Evolutionary conservation across 352 stramenopile genomes (phyloP), one percentile per base, ranked within the genome.

Genomic region (Phytophthora europaea): DNA sequence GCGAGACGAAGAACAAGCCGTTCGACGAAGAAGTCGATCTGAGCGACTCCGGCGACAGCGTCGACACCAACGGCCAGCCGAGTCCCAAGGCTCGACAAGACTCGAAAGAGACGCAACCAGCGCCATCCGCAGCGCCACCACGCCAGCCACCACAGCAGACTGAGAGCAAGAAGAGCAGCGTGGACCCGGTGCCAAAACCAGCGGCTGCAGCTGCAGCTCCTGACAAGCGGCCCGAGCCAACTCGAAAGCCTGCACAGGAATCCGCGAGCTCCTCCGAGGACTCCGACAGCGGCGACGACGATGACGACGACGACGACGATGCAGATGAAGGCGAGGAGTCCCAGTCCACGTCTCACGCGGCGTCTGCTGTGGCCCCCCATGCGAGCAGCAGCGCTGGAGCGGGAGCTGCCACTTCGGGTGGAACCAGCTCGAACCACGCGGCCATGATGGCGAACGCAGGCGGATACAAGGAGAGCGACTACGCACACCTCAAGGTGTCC

Each of bases 381-480:
- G 43, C 56, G 20, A 53, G 51, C 20, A 58, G 40, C 40, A 58
- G 55, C 18, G 51, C 58, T 70, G 62, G 61, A n/a, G 20, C 63
- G 28, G 69, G 56, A 13, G 60, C 61, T 66, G 67, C 51, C 10
- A 63, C 58, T 16, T 48, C 23, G 4, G 67, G 56, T 4, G 67
- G 56, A n/a, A 79, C 66, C 33, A 80, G 59, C 52, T 75, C 79
- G 1, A 73, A 75, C 16, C 86, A 92, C 48, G 75, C 86, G 0
- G 61, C 84, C 13, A 92, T 93, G 69, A 81, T 94, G 79, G 81
- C 84, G 15, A 91, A 88, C 36, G 87, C 84, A 10, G 79, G 81
- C 1, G 84, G 73, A 9, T 98, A 98, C 79, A 98, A 98, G 57
- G 84, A 97, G 65, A 92, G 84, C 64, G 91, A 98, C 72, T 98